Base-by-base conservation (phyloP, 768 basidiomycete species). In the Phanerochaete carnosa region DNA sequence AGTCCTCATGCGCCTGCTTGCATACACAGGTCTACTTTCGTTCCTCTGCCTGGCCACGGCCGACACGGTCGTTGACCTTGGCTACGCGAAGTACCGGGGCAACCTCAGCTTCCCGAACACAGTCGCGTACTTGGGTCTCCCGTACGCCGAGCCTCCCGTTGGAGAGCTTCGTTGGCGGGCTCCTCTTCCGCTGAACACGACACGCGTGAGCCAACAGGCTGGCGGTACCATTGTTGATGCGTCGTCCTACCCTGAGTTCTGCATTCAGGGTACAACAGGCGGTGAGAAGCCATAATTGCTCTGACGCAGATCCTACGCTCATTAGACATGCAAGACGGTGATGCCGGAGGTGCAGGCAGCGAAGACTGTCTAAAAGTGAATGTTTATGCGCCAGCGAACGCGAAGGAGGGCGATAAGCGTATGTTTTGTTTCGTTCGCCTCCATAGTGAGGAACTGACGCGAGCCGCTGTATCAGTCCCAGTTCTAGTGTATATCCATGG, bases 361-460 rank as follows among this genome's bases (percentile, higher is more conserved):
- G 86, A 88, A 71, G 86, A 88, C 62, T 88, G 85, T 63, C 70
- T 88, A 33, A 87, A 87, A 51, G 73, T 87, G n/a, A 86, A 88
- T 67, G 76, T 89, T 13, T 88, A 87, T 59, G 71, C 83, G 11
- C 86, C 87, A 2, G 71, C 75, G 6, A 76, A 77, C 7, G 77
- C 80, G 2, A 80, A 76, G 33, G 65, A 70, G 26, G 75, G 78
- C 1, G 80, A 79, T 61, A 78, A 82, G 32, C 64, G 84, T 85
- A 61, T 64, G 83, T 65, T 26, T 9, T 23, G 25, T 51, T 25
- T 45, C 25, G 26, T 23, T n/a, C n/a, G n/a, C n/a, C n/a, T n/a
- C n/a, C n/a, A 7, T 8, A 15, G 13, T 13, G 25, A 1, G 37
- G 11, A 39, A 39, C 37, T 19, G 19, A 39, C 9, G n/a, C 37